Evolutionary conservation across 2,329 filamentous ascomycete genomes (phyloP), one percentile per base, ranked within the genome.

Genomic region (Thielaviopsis ethacetica): DNA sequence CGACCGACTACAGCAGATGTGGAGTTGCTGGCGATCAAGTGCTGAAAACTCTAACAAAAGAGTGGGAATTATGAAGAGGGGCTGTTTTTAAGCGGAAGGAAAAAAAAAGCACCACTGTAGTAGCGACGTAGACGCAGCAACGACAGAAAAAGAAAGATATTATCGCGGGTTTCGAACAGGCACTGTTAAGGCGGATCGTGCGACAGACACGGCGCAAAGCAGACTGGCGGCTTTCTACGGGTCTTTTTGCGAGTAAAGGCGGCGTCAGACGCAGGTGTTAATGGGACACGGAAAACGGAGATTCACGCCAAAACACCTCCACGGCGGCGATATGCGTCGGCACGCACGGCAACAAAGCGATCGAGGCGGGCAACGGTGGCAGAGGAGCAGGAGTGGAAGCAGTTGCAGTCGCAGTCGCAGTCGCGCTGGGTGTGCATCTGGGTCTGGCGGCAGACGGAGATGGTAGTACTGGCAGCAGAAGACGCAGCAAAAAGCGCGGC

Each of bases 281-380:
- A 7, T 19, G 44, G 44, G 19, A 17, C 15, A 49, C 6, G 21
- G 15, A 49, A n/a, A 44, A 19, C 21, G 26, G 26, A 34, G 57
- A 56, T 61, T 61, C 60, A 61, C 60, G 60, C 60, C 47, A 55
- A 59, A 21, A 61, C 24, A 54, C 49, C 53, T 41, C 56, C 60
- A 27, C 60, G 60, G 60, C 60, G 60, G 34, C 60, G 57, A 61
- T 61, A 56, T 61, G 60, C 60, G 60, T 61, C 60, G 41, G 56
- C 54, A 24, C 60, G 60, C 57, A 61, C 53, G 59, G 41, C 49
- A 53, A 53, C 49, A 44, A 58, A 58, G 54, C 49, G 54, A 54
- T 53, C 50, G 26, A 61, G 49, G 47, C 24, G 53, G 34, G 34
- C 19, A 52, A 53, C 27, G 50, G 53, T 49, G 7, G 44, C 44